Base-by-base conservation (phyloP, 768 basidiomycete species). In the Russula sp. region DNA sequence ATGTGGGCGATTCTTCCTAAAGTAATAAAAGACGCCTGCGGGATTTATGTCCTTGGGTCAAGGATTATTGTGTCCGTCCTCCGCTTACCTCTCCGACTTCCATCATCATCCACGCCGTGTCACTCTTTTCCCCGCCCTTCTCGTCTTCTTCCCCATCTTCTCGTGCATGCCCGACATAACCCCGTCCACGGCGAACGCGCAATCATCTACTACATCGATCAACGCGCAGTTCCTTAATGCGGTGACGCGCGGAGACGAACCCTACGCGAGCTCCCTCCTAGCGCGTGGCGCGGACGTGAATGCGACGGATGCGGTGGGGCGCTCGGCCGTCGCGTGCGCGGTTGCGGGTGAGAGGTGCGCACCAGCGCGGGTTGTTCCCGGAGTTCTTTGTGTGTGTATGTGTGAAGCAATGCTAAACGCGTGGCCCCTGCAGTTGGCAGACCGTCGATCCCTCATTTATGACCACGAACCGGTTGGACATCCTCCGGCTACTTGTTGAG, bases 341-440 rank as follows among this genome's bases (percentile, higher is more conserved):
- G 79, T 90, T 64, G 85, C 86, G 13, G 88, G 88, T 29, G 83
- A 87, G 70, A 77, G 85, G 88, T 88, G 69, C 63, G 81, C 73
- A 59, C 61, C 39, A 35, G 53, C 56, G 34, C 56, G 63, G 60
- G 14, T 39, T 47, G 11, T 60, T 38, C 35, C n/a, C 13, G 41
- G 7, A 20, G 2, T 29, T 10, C 13, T 36, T 45, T 29, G 29
- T 43, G 8, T 25, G 45, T 29, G 20, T 35, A 56, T n/a, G 10
- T 49, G 51, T 1, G 20, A 35, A 16, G 4, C 29, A 13, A 25
- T 9, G 25, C 13, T 34, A 18, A 55, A 55, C 18, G 29, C 18
- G 35, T 13, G 18, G 36, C 29, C 29, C 35, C 52, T 38, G 38
- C 39, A 88, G 87, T 65, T 89, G 87, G 88, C 78, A 84, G 67